Percentiles rank a stretch among this genome's conserved stretches.
These are phyloP conservation scores for Dissophora globulifera DNA, from an alignment of 192 early-diverging fungal genomes.

Conservation along the genomic window DNA sequence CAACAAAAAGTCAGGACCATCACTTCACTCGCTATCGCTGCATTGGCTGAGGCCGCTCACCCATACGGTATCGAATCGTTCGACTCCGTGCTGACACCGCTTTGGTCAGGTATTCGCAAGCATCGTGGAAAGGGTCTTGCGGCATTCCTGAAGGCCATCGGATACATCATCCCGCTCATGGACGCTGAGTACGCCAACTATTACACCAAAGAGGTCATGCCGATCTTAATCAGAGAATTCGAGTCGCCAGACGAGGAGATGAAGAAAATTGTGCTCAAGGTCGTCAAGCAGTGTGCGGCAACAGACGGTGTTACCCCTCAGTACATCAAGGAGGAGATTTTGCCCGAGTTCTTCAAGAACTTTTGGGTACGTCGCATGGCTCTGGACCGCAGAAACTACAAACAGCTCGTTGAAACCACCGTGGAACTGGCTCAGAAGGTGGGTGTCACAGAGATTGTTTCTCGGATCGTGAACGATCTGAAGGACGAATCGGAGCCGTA, in stretches of 20 bases:
- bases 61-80: constrained; percentile 99
- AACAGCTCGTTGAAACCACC: constrained; percentile 95
- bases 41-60: constrained; percentile 95
- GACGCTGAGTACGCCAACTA: constrained; percentile 93
- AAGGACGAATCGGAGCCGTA: constrained; percentile 96
- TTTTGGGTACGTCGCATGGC: constrained; percentile 99
- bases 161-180: constrained; percentile 98
- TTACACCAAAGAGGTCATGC: constrained; percentile 95
- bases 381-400: constrained; percentile 91
- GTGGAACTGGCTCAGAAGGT: constrained; percentile 94
- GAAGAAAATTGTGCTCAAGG: constrained; percentile 98
- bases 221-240: constrained; percentile 93
- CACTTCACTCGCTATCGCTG: constrained; percentile 92
- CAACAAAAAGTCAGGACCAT: constrained; percentile 97
- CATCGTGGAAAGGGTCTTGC: constrained; percentile 97
- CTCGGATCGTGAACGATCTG: constrained; percentile 87
- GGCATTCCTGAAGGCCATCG: constrained; percentile 98
- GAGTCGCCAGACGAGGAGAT: constrained; percentile 98
- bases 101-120: constrained; percentile 93
- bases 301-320: constrained; percentile 90
- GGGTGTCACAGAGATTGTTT: constrained; percentile 91
- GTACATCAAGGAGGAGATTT: constrained; percentile 90
- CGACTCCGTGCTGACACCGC: constrained; percentile 86
- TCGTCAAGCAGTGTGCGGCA: constrained; percentile 94
- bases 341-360: constrained; percentile 94